phyloP scores from a whole-genome alignment of 331 rosid genomes.

The Malus hybrid region DNA sequence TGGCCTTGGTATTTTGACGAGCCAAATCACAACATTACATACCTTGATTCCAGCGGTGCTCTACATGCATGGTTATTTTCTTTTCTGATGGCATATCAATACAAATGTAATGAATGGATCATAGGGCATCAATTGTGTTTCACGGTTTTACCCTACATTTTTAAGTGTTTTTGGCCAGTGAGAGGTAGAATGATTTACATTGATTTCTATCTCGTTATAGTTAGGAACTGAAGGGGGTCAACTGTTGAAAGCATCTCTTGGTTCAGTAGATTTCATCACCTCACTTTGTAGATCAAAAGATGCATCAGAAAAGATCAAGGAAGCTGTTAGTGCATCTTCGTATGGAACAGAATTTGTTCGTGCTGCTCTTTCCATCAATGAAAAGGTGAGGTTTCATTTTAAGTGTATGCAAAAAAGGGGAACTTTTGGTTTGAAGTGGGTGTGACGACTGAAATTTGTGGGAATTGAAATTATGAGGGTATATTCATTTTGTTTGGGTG shows the following conservation, averaged over 20 bases:
- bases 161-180: conserved; percentile 2
- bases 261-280: conserved; percentile 91
- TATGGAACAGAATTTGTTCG: conserved; percentile 89
- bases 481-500: not conserved
- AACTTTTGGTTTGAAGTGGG: not conserved
- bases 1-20: too few species aligned
- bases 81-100: not conserved
- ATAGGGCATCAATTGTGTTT: not conserved
- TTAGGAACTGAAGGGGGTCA: conserved; percentile 50
- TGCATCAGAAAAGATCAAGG: conserved; percentile 67
- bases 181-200: conserved; percentile 20
- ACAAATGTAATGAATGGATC: not conserved
- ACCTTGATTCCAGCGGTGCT: not conserved
- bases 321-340: conserved; percentile 75
- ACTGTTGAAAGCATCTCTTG: conserved; percentile 76
- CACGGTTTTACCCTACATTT: not conserved
- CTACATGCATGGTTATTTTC: not conserved
- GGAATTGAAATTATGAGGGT: not conserved
- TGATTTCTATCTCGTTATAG: conserved; percentile 43
- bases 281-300: conserved; percentile 68
- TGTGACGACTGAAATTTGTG: not conserved
- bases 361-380: conserved; percentile 82
- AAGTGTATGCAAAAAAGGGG: not conserved
- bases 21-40: not conserved
- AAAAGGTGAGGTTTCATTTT: conserved; percentile 45